Conservation (phyloP, 2,329 filamentous ascomycete genomes). For the Fusarium sublunatum region DNA sequence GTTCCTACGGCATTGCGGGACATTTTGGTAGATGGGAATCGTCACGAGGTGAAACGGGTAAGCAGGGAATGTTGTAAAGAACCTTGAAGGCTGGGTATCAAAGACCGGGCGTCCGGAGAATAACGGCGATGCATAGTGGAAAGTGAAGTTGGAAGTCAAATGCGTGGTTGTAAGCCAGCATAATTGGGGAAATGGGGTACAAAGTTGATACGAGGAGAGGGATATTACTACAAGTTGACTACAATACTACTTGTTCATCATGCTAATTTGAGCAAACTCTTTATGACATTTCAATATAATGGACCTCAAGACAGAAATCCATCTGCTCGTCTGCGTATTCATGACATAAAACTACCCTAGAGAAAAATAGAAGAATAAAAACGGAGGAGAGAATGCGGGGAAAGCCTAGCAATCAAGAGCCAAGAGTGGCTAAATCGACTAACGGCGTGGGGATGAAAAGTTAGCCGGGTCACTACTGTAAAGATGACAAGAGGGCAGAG, state of each 20-base stretch:
- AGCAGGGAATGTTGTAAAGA: slow-evolving; percentile 13
- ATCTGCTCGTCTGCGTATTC: neutral
- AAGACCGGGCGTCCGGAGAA: slow-evolving; percentile 6
- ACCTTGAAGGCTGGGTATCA: slow-evolving; percentile 28
- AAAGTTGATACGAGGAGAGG: no score
- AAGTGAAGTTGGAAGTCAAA: neutral
- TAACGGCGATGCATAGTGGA: slow-evolving; percentile 1
- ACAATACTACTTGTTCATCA: no score
- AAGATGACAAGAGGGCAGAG: slow-evolving; percentile 1
- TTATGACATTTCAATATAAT: no score
- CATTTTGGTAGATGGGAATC: neutral
- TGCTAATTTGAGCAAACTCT: no score
- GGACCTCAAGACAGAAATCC: neutral
- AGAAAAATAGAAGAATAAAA: neutral
- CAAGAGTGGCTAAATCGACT: no score
- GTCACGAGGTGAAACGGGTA: slow-evolving; percentile 3
- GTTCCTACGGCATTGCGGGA: slow-evolving; percentile 35
- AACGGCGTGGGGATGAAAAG: slow-evolving; percentile 3
- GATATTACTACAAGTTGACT: no score
- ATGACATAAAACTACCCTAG: neutral
- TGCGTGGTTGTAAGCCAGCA: no score
- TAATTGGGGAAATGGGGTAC: no score
- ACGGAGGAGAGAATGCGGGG: slow-evolving; percentile 1
- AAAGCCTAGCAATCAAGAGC: neutral
- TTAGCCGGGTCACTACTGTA: neutral